Conservation (phyloP, 495 filamentous ascomycete species). For the Xylaria nigripes region DNA sequence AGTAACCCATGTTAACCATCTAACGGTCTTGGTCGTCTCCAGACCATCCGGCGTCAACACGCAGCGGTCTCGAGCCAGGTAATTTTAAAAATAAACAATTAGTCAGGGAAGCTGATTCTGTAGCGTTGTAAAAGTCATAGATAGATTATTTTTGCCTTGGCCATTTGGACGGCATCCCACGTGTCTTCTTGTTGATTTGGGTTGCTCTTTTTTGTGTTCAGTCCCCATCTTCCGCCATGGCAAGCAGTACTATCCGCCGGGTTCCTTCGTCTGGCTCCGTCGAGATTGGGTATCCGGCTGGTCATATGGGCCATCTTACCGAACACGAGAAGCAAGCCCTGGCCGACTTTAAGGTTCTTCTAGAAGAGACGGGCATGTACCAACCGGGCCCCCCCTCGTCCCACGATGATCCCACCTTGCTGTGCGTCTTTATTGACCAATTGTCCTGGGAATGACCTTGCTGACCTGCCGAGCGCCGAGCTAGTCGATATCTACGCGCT, state of each 20-base stretch:
- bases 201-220: neutral
- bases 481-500: constrained; percentile 71
- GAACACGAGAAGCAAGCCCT: constrained; percentile 58
- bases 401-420: constrained; percentile 73
- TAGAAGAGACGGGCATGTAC: constrained; percentile 59
- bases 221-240: neutral
- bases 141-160: no score
- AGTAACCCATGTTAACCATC: no score
- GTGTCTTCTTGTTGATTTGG: no score
- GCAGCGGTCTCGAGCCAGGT: no score
- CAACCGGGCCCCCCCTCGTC: constrained; percentile 47
- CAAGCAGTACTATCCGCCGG: constrained; percentile 14
- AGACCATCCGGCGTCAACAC: no score
- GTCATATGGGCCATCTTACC: constrained; percentile 67
- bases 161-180: no score
- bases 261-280: constrained; percentile 25
- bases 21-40: no score
- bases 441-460: constrained; percentile 6
- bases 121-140: no score
- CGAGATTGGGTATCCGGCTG: constrained; percentile 49
- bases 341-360: constrained; percentile 56
- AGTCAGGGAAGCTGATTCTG: no score
- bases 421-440: constrained; percentile 46
- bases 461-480: constrained; percentile 2
- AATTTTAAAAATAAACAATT: no score